phyloP scores from a whole-genome alignment of 2,329 filamentous ascomycete genomes.

The Pestalotiopsis sp. region DNA sequence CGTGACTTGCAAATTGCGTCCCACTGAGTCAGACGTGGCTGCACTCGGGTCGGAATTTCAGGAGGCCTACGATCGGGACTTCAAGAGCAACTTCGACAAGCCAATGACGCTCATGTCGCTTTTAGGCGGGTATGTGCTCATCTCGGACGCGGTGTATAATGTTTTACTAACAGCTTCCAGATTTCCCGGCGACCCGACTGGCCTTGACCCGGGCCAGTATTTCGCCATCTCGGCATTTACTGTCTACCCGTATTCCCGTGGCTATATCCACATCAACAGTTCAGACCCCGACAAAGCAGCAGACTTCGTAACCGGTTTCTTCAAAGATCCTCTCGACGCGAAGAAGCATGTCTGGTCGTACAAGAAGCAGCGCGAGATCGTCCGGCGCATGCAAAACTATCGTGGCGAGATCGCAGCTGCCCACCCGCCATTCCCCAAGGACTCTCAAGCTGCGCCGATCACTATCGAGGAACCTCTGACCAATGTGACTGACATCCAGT shows the following conservation, averaged over 20 bases:
- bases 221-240: conserved; percentile 50
- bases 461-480: conserved; percentile 22
- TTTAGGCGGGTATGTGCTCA: background rate
- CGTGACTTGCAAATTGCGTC: conserved; percentile 22
- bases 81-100: conserved; percentile 18
- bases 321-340: conserved; percentile 41
- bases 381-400: conserved; percentile 51
- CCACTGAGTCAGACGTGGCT: conserved; percentile 20
- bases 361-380: conserved; percentile 60
- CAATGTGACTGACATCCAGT: conserved; percentile 40
- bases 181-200: background rate
- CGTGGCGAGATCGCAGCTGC: conserved; percentile 40
- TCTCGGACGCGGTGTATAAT: background rate
- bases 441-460: conserved; percentile 37
- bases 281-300: conserved; percentile 35
- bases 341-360: conserved; percentile 59
- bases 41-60: conserved; percentile 23
- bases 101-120: conserved; percentile 18
- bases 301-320: conserved; percentile 56
- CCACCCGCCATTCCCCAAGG: conserved; percentile 41
- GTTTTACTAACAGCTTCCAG: background rate
- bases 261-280: conserved; percentile 56
- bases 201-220: conserved; percentile 38
- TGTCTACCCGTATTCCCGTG: conserved; percentile 57
- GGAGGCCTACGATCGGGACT: conserved; percentile 22